A percentile compares a stretch with the other conserved stretches of the same genome.
Evolutionary conservation across 2,329 filamentous ascomycete species (phyloP).

Genomic region (Pezicula radicicola): DNA sequence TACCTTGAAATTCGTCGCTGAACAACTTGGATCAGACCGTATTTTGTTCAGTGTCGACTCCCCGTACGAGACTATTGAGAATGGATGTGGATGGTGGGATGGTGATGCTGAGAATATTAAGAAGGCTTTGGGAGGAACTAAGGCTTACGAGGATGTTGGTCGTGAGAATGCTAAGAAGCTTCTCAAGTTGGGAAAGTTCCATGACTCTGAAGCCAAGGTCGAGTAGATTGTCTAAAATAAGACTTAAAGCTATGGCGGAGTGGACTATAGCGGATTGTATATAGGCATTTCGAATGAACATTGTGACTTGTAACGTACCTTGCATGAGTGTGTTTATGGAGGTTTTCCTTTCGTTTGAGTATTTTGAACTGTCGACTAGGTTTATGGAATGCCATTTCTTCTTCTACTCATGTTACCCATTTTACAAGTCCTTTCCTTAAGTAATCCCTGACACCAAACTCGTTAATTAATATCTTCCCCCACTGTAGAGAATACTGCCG

Average conservation of each 20-base stretch:
- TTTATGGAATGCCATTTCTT: too few relatives aligned
- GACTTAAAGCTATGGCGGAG: background rate
- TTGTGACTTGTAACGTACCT: too few relatives aligned
- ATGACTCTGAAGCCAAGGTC: background rate
- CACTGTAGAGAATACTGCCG: too few relatives aligned
- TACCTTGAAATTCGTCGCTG: constrained; percentile 46
- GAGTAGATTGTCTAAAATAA: background rate
- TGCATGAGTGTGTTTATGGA: too few relatives aligned
- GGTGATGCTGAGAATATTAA: constrained; percentile 38
- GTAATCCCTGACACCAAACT: too few relatives aligned
- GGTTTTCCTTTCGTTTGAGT: too few relatives aligned
- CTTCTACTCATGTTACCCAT: too few relatives aligned
- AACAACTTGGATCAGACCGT: constrained; percentile 45
- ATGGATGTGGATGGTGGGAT: constrained; percentile 39
- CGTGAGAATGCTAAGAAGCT: constrained; percentile 42
- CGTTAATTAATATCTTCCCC: too few relatives aligned
- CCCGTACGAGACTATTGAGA: constrained; percentile 45
- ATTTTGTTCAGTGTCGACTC: constrained; percentile 53
- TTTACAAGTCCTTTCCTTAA: too few relatives aligned
- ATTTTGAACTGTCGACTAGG: too few relatives aligned
- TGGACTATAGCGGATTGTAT: background rate
- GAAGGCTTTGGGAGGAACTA: constrained; percentile 8
- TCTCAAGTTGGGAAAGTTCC: constrained; percentile 28
- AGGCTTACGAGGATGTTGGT: constrained; percentile 38
- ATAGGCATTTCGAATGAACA: too few relatives aligned